Percentiles rank a stretch among this genome's conserved stretches.
These are phyloP conservation scores for Ampelomyces quisqualis DNA, from an alignment of 2,329 filamentous ascomycete genomes.

Conservation along the genomic window DNA sequence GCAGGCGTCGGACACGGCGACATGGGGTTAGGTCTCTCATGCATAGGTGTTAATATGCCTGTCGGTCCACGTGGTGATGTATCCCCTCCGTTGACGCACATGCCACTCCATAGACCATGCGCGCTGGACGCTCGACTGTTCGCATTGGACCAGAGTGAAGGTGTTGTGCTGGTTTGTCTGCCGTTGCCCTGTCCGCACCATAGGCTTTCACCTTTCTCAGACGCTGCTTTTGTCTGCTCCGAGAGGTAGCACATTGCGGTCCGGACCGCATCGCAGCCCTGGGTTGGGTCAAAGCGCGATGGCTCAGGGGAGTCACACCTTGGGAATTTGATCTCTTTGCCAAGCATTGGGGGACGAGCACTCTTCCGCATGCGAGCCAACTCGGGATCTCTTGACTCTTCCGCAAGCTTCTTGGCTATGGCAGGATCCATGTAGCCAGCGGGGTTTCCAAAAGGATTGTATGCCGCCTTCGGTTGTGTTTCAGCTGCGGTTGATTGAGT, in stretches of 20 bases:
- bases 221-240: slow-evolving; percentile 50
- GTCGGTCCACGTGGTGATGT: slow-evolving; percentile 47
- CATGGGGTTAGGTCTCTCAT: slow-evolving; percentile 47
- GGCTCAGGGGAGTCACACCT: slow-evolving; percentile 79
- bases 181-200: slow-evolving; percentile 57
- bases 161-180: slow-evolving; percentile 31
- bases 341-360: slow-evolving; percentile 81
- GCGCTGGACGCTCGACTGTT: slow-evolving; percentile 56
- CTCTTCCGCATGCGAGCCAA: slow-evolving; percentile 59
- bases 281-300: slow-evolving; percentile 79
- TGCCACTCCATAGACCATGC: slow-evolving; percentile 73
- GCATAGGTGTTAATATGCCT: slow-evolving; percentile 54
- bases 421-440: slow-evolving; percentile 31
- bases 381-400: slow-evolving; percentile 43
- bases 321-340: slow-evolving; percentile 76
- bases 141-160: slow-evolving; percentile 40
- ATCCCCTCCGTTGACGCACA: slow-evolving; percentile 54
- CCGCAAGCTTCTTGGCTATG: slow-evolving; percentile 28
- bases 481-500: slow-evolving; percentile 2
- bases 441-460: slow-evolving; percentile 45
- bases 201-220: slow-evolving; percentile 52
- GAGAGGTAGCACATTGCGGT: slow-evolving; percentile 54
- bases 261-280: slow-evolving; percentile 55
- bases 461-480: slow-evolving; percentile 13
- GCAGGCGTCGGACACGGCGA: slow-evolving; percentile 41